Percentiles rank a stretch among this genome's conserved stretches.
Conservation (phyloP, 2,329 filamentous ascomycete genomes). For the Penicillium sp. region DNA sequence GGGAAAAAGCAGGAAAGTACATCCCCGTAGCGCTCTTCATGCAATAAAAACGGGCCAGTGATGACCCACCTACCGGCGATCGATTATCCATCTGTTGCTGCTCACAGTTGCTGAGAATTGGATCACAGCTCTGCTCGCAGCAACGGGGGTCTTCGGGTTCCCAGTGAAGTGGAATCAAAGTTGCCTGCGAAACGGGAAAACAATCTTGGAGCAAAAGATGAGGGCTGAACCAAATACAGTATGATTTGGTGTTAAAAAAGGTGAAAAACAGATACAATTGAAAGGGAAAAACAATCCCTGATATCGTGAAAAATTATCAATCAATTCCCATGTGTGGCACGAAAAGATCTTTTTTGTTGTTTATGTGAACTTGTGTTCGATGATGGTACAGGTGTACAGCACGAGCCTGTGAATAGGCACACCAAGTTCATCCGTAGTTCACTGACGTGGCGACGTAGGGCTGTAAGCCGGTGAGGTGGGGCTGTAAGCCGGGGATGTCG, state of each 20-base stretch:
- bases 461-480: constrained; percentile 48
- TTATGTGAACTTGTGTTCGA: constrained; percentile 28
- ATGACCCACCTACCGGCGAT: constrained; percentile 3
- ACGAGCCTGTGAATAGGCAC: constrained; percentile 22
- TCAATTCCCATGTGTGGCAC: constrained; percentile 41
- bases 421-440: constrained; percentile 28
- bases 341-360: constrained; percentile 39
- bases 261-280: constrained; percentile 37
- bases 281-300: constrained; percentile 28
- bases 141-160: background rate
- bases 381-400: constrained; percentile 44
- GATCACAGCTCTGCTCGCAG: constrained; percentile 22
- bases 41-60: constrained; percentile 23
- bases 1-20: constrained; percentile 28
- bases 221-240: constrained; percentile 23
- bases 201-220: constrained; percentile 32
- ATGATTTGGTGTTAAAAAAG: constrained; percentile 14
- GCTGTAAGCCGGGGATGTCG: constrained; percentile 47
- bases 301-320: constrained; percentile 42
- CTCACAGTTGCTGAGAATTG: background rate
- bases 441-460: constrained; percentile 48
- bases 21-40: constrained; percentile 31
- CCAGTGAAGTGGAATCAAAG: constrained; percentile 4
- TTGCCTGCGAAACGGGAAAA: constrained; percentile 16
- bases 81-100: background rate